Conservation (phyloP, 345 rosid genomes). For the Brassica cretica region DNA sequence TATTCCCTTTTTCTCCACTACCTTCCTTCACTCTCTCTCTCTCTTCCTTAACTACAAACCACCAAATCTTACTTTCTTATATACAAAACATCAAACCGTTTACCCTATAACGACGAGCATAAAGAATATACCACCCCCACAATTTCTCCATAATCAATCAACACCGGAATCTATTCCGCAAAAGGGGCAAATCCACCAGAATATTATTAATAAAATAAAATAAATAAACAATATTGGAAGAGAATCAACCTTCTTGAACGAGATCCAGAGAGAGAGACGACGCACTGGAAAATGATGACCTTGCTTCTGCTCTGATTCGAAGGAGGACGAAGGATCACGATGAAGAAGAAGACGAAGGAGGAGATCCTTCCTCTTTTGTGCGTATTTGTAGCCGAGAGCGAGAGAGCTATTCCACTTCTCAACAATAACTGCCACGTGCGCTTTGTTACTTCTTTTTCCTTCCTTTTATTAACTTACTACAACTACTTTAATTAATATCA, state of each 20-base stretch:
- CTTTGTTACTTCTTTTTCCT: background rate
- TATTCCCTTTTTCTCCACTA: slow-evolving; percentile 11
- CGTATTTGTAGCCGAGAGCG: slow-evolving; percentile 26
- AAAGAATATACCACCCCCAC: slow-evolving; percentile 15
- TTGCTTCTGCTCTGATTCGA: slow-evolving; percentile 20
- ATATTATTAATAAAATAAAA: background rate
- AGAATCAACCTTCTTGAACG: background rate
- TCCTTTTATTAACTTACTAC: background rate
- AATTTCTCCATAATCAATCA: background rate
- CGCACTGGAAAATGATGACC: slow-evolving; percentile 32
- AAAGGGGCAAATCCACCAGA: slow-evolving; percentile 24
- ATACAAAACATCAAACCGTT: slow-evolving; percentile 1
- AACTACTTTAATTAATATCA: background rate
- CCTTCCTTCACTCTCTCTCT: slow-evolving; percentile 53
- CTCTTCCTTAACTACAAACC: slow-evolving; percentile 41
- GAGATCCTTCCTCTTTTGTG: background rate
- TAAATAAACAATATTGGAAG: background rate
- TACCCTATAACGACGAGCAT: background rate
- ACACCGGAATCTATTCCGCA: slow-evolving; percentile 27
- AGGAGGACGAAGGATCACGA: background rate
- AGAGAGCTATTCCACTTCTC: slow-evolving; percentile 25
- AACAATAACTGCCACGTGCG: background rate
- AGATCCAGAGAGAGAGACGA: slow-evolving; percentile 9
- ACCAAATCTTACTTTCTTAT: slow-evolving; percentile 13
- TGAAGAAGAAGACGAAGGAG: background rate